Conservation (phyloP, 2,329 filamentous ascomycete species). For the Cladophialophora carrionii region DNA sequence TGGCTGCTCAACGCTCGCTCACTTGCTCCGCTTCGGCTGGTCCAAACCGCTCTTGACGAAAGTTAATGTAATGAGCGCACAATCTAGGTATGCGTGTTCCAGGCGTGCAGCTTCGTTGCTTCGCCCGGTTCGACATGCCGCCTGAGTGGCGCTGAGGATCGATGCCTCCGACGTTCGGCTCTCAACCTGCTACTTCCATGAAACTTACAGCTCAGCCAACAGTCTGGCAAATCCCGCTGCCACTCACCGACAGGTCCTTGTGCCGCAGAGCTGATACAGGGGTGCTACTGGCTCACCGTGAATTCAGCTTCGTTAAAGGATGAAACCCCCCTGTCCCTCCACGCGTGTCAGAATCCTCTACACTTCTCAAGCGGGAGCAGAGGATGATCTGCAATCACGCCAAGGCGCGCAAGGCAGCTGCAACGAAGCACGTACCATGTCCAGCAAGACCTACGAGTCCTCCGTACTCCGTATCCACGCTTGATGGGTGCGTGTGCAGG, state of each 20-base stretch:
- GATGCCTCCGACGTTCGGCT: not conserved
- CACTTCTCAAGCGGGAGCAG: not conserved
- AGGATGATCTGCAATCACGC: constrained; percentile 4
- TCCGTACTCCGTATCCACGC: not conserved
- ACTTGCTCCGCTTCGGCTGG: not conserved
- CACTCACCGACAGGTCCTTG: not conserved
- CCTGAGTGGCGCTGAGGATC: not conserved
- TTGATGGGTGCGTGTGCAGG: not conserved
- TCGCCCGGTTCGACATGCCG: not conserved
- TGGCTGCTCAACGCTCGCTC: not conserved
- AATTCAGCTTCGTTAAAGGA: not conserved
- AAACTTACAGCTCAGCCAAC: not conserved
- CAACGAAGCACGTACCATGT: not conserved
- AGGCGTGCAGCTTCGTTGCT: not conserved
- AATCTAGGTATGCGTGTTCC: not conserved
- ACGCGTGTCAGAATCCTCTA: constrained; percentile 8
- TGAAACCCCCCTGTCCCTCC: constrained; percentile 8
- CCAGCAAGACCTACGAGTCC: not conserved
- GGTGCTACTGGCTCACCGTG: not conserved
- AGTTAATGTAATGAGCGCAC: not conserved
- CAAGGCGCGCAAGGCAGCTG: not conserved
- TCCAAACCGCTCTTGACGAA: not conserved
- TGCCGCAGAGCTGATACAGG: not conserved
- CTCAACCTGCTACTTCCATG: not conserved
- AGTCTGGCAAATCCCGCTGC: not conserved